phyloP scores from a whole-genome alignment of 23 red algal genomes.

The Cyanidioschyzon merolae region DNA sequence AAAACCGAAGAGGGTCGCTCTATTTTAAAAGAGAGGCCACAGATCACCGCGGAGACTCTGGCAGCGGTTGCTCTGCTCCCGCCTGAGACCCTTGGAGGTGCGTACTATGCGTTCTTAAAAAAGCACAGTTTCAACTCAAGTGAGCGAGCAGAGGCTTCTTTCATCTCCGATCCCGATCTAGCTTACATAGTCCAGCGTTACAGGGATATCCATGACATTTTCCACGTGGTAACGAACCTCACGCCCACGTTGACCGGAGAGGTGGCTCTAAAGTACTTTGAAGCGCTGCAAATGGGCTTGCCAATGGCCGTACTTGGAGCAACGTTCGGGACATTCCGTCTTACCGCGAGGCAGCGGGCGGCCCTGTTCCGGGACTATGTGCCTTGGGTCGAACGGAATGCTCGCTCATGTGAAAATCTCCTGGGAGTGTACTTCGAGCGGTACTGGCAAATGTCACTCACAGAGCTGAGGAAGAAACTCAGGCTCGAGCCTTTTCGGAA shows the following conservation, averaged over 20 bases:
- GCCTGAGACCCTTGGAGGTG: conserved; percentile 37
- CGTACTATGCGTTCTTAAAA: conserved; percentile 71
- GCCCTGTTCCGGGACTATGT: conserved; percentile 22
- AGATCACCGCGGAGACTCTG: background rate
- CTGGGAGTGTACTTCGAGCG: conserved; percentile 61
- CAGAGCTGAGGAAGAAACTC: conserved; percentile 28
- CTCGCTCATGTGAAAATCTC: conserved; percentile 23
- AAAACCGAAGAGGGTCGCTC: background rate
- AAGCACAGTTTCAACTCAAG: conserved; percentile 36
- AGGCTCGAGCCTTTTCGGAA: background rate
- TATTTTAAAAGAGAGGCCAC: conserved; percentile 24
- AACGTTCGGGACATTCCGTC: background rate
- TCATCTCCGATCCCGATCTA: conserved; percentile 31
- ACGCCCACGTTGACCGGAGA: conserved; percentile 70
- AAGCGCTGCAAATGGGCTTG: conserved; percentile 67
- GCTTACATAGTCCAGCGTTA: conserved; percentile 78
- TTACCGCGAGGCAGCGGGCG: conserved; percentile 2
- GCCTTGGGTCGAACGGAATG: conserved; percentile 64
- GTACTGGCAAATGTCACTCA: conserved; percentile 29
- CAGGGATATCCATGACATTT: conserved; percentile 74
- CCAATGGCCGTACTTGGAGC: conserved; percentile 36
- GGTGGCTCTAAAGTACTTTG: conserved; percentile 68
- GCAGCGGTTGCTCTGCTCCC: background rate
- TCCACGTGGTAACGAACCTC: conserved; percentile 76
- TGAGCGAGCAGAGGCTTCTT: conserved; percentile 35